A percentile compares a stretch with the other conserved stretches of the same genome.
Evolutionary conservation across 495 filamentous ascomycete species (phyloP).

Genomic region (Penicillium soppii): DNA sequence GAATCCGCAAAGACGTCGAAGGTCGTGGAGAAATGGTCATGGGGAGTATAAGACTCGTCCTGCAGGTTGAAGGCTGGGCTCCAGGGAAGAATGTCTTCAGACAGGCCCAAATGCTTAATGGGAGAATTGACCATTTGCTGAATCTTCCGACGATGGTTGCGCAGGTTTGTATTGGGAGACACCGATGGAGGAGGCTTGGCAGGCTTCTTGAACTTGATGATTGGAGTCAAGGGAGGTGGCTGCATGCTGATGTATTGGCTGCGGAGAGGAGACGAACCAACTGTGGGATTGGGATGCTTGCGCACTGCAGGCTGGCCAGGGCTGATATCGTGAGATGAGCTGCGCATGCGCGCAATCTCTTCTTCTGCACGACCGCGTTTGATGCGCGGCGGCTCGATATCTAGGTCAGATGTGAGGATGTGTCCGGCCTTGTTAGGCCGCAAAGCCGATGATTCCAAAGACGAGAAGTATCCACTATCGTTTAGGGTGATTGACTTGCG

Average conservation of each 20-base stretch:
- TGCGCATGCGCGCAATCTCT: slow-evolving; percentile 90
- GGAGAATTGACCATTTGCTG: slow-evolving; percentile 88
- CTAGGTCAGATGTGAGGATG: slow-evolving; percentile 67
- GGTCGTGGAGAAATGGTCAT: slow-evolving; percentile 48
- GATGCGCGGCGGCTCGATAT: slow-evolving; percentile 70
- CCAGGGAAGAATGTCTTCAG: slow-evolving; percentile 64
- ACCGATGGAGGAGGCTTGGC: slow-evolving; percentile 80
- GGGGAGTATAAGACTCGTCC: slow-evolving; percentile 50
- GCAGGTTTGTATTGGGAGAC: slow-evolving; percentile 93
- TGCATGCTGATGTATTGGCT: slow-evolving; percentile 57
- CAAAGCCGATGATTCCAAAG: slow-evolving; percentile 89
- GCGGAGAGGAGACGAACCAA: slow-evolving; percentile 63
- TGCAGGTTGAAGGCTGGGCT: slow-evolving; percentile 76
- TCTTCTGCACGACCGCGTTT: slow-evolving; percentile 91
- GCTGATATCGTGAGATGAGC: slow-evolving; percentile 84
- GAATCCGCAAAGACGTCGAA: slow-evolving; percentile 77
- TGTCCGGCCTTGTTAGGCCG: slow-evolving; percentile 61
- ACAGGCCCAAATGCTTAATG: slow-evolving; percentile 65
- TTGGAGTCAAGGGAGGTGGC: slow-evolving; percentile 81
- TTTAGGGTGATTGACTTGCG: slow-evolving; percentile 77
- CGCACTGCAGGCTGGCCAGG: slow-evolving; percentile 62
- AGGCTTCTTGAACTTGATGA: slow-evolving; percentile 81
- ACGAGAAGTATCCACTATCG: slow-evolving; percentile 97
- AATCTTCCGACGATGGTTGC: slow-evolving; percentile 84
- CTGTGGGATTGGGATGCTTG: slow-evolving; percentile 38